Evolutionary conservation across 2,329 filamentous ascomycete genomes (phyloP), one percentile per base, ranked within the genome.

Genomic region (Colletotrichum chrysophilum): DNA sequence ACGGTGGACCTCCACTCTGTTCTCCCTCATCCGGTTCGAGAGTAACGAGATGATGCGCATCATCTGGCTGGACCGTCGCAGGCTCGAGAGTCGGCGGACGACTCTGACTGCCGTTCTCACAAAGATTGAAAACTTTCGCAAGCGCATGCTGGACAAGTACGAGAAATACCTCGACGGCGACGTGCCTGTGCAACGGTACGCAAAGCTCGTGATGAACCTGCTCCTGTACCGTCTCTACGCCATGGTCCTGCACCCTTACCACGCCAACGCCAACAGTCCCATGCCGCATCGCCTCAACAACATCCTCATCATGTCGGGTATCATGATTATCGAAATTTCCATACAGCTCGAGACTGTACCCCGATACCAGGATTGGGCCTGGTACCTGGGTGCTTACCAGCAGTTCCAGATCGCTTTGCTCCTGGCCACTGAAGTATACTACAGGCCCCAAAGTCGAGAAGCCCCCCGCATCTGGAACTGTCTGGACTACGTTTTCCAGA

Each of bases 331-430:
- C 74, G 87, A 89, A 79, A 84, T 87, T 4, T 86, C 86, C 2
- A 87, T 88, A 64, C 84, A 86, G 76, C 84, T 89, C 6, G 87
- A 89, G 75, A 87, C 84, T 7, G 84, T 85, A 71, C 81, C 80
- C 1, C 74, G 80, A 6, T 88, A 95, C 48, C 82, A 85, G 2
- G 84, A 85, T 2, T 96, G 93, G 93, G 84, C 87, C 3, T 96
- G 94, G 94, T 95, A 95, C 78, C 80, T 86, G 14, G 93, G 93
- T 6, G 93, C 94, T 7, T 90, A 94, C 77, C 92, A 94, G 76
- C 94, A 95, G 81, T 95, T 93, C 81, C 94, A 95, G 80, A 89
- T 90, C 6, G 93, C 93, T 0, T 87, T 96, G 36, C 87, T 96
- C 2, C 86, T 96, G 26, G 87, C 94, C 8, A 89, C 91, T 26